Evolutionary conservation across 75 land plant genomes (phyloP), one percentile per base, ranked within the genome.

Genomic region (Sequoiadendron giganteum): DNA sequence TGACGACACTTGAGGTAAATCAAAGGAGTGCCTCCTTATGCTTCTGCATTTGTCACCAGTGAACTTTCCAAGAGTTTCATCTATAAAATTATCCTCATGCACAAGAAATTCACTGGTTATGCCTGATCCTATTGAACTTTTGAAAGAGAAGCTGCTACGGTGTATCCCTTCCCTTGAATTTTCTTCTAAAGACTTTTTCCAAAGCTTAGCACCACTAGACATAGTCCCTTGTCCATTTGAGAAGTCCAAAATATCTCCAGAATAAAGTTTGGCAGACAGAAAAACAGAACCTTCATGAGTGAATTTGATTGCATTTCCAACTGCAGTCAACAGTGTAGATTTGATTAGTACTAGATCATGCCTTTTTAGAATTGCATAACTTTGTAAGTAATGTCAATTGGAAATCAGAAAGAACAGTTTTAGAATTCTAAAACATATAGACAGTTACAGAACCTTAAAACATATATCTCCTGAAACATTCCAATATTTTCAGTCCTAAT

Each of bases 241-340:
- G 55, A 39, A 68, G 38, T 86, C 90, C 45, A 78, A 73, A 86
- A 52, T 39, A 52, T 90, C 89, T 55, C 87, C 92, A 61, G 49
- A 40, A 61, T 87, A 85, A 28, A 91, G 88, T 65, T 88, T 90
- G 18, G 85, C 92, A 13, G 91, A 65, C 84, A 91, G 92, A 56
- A 75, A 87, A 47, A 91, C 89, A 81, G 87, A 90, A n/a, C 92
- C 92, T 78, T 87, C 85, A 47, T 90, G 92, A 34, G 92, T 91
- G 72, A 91, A 91, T 86, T 91, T 91, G 91, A 91, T 91, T 75
- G 92, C 92, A 88, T 91, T 91, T 56, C 92, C 92, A 87, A 91
- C 92, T 91, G 92, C 92, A 90, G 72, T 32, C 47, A 87, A 40
- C 28, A 34, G 52, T 82, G 43, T 11, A 40, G 45, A 42, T 19